phyloP scores from a whole-genome alignment of 805 yeast genomes.

The Nematodospora valgi region DNA sequence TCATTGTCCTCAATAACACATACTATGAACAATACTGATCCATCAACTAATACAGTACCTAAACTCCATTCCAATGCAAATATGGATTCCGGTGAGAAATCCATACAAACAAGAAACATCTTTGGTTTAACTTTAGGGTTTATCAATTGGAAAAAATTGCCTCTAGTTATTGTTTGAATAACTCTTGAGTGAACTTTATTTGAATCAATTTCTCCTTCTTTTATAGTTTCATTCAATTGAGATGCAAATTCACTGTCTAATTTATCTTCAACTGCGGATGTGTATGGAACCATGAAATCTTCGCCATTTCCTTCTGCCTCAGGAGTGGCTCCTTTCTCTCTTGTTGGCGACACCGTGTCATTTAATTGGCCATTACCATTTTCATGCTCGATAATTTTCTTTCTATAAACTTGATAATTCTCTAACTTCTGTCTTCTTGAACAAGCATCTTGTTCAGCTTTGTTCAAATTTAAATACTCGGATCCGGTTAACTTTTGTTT shows the following conservation, averaged over 20 bases:
- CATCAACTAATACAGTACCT: constrained; percentile 80
- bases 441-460: constrained; percentile 44
- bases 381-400: constrained; percentile 57
- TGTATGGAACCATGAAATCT: constrained; percentile 56
- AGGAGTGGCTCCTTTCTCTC: constrained; percentile 10
- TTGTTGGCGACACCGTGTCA: constrained; percentile 10
- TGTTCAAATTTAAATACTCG: constrained; percentile 40
- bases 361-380: constrained; percentile 11
- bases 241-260: constrained; percentile 60
- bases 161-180: constrained; percentile 68
- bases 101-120: constrained; percentile 75
- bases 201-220: constrained; percentile 53
- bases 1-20: constrained; percentile 52
- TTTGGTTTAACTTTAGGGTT: constrained; percentile 45
- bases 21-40: constrained; percentile 74
- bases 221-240: constrained; percentile 49
- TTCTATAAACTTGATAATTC: constrained; percentile 56
- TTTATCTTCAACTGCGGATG: constrained; percentile 64
- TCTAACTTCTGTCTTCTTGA: constrained; percentile 50
- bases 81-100: constrained; percentile 75
- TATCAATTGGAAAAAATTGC: constrained; percentile 54
- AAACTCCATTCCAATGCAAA: constrained; percentile 86
- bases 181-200: constrained; percentile 53
- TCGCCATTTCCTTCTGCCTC: constrained; percentile 8
- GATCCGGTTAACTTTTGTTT: constrained; percentile 42